Evolutionary conservation across 768 basidiomycete species (phyloP).

Genomic region (Macrolepiota albuminosa): DNA sequence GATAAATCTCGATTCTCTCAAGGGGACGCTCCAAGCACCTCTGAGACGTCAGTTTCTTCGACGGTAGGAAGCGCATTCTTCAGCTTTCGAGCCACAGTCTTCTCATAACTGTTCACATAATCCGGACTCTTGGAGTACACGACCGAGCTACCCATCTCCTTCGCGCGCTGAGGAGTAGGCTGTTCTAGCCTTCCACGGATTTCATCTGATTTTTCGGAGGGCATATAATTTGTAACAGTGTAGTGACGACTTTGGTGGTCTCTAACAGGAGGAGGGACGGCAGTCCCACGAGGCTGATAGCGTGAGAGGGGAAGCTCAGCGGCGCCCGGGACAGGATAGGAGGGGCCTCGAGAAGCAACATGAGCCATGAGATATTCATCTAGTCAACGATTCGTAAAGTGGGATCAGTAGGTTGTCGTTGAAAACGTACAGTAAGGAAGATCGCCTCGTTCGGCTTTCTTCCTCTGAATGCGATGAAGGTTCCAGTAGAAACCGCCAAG

Average conservation of each 20-base stretch:
- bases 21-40: slow-evolving; percentile 4
- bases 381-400: slow-evolving; percentile 5
- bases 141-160: slow-evolving; percentile 17
- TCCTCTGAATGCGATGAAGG: slow-evolving; percentile 22
- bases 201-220: slow-evolving; percentile 10
- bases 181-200: slow-evolving; percentile 17
- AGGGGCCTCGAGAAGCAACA: slow-evolving; percentile 9
- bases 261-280: slow-evolving; percentile 13
- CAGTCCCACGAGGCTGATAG: slow-evolving; percentile 12
- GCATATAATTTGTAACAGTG: slow-evolving; percentile 22
- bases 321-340: slow-evolving; percentile 10
- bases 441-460: slow-evolving; percentile 20
- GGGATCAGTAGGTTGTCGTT: background rate
- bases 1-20: background rate
- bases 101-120: slow-evolving; percentile 29
- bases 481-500: slow-evolving; percentile 27
- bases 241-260: slow-evolving; percentile 24
- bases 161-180: slow-evolving; percentile 27
- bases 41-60: background rate
- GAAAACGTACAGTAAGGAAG: slow-evolving; percentile 26
- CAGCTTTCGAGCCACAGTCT: background rate
- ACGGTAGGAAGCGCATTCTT: background rate
- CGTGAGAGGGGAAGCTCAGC: slow-evolving; percentile 11
- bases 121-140: slow-evolving; percentile 31
- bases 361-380: slow-evolving; percentile 29